Conservation (phyloP, 2,329 filamentous ascomycete genomes). For the Talaromyces sp. region DNA sequence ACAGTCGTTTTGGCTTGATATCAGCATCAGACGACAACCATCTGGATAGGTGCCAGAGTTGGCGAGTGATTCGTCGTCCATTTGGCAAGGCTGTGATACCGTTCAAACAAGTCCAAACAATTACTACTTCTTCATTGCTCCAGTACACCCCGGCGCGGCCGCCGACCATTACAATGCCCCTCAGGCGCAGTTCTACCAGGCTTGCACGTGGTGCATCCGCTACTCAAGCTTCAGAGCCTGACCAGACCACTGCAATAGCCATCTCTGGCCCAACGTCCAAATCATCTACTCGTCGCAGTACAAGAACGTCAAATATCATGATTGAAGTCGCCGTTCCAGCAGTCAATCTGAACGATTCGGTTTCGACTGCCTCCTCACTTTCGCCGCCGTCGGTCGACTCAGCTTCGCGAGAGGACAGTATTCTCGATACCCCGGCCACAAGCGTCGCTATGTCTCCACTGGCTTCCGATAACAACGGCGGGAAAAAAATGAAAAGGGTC, state of each 20-base stretch:
- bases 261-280: neutral
- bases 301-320: constrained; percentile 7
- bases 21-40: constrained; percentile 18
- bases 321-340: constrained; percentile 34
- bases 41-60: constrained; percentile 14
- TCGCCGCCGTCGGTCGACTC: constrained; percentile 41
- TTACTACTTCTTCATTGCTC: neutral
- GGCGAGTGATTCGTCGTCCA: neutral
- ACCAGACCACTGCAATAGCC: neutral
- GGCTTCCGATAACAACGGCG: constrained; percentile 34
- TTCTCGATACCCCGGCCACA: constrained; percentile 60
- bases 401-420: constrained; percentile 42
- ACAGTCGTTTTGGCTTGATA: neutral
- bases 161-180: neutral
- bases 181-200: constrained; percentile 27
- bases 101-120: neutral
- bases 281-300: neutral
- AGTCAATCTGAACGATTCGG: constrained; percentile 23
- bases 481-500: constrained; percentile 30
- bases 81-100: neutral
- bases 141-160: neutral
- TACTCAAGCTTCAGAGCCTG: constrained; percentile 21
- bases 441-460: constrained; percentile 56
- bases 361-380: constrained; percentile 31
- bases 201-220: constrained; percentile 21